phyloP scores from a whole-genome alignment of 805 yeast genomes.

The Starmerella stellata region DNA sequence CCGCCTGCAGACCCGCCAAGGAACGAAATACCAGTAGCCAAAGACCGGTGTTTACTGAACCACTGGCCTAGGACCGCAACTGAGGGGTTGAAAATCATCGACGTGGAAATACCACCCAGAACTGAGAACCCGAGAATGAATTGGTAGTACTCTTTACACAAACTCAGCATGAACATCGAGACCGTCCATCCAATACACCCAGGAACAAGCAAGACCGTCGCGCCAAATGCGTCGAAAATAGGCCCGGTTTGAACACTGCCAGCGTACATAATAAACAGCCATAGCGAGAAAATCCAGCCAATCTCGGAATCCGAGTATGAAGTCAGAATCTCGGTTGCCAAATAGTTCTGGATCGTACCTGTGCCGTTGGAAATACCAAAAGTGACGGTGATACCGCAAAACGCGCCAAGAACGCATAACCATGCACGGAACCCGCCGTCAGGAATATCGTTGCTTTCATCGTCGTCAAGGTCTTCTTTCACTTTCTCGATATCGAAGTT shows the following conservation, averaged over 20 bases:
- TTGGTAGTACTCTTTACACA: conserved; percentile 36
- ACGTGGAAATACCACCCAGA: conserved; percentile 31
- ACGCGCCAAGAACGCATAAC: conserved; percentile 37
- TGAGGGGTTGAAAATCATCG: conserved; percentile 34
- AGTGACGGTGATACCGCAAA: conserved; percentile 36
- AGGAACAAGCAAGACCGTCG: conserved; percentile 28
- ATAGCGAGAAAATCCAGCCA: conserved; percentile 48
- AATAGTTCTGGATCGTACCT: conserved; percentile 52
- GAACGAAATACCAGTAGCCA: conserved; percentile 43
- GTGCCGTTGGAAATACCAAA: conserved; percentile 51
- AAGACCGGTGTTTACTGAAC: conserved; percentile 38
- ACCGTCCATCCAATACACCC: conserved; percentile 31
- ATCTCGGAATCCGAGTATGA: conserved; percentile 32
- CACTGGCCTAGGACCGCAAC: conserved; percentile 45
- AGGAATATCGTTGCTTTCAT: conserved; percentile 20
- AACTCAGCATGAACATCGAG: conserved; percentile 37
- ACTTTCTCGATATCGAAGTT: background rate
- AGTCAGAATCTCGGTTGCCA: conserved; percentile 34
- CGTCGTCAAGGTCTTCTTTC: background rate
- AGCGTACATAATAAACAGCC: conserved; percentile 24
- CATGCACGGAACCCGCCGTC: conserved; percentile 43
- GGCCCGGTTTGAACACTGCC: conserved; percentile 36
- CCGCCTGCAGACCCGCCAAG: conserved; percentile 57
- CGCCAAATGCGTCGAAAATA: conserved; percentile 42
- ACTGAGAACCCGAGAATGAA: conserved; percentile 40